phyloP scores from a whole-genome alignment of 2,329 filamentous ascomycete genomes.

The Graphilbum ipis-grandicollis region DNA sequence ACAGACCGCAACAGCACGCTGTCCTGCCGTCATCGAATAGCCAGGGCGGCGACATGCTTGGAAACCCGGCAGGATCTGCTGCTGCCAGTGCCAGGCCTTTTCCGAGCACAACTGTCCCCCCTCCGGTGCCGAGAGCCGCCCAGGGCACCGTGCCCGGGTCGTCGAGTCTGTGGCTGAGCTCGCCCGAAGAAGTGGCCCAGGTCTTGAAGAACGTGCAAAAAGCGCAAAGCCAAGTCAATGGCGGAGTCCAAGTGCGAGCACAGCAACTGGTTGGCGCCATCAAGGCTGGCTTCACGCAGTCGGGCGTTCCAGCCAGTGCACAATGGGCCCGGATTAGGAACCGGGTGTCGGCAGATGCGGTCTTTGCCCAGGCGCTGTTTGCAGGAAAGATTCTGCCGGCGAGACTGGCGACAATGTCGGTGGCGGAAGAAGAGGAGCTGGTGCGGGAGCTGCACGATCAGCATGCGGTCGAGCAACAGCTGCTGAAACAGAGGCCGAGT shows the following conservation, averaged over 20 bases:
- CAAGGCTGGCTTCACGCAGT: background rate
- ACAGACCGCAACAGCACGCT: too few species aligned
- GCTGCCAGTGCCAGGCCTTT: too few species aligned
- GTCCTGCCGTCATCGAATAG: too few species aligned
- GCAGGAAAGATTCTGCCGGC: conserved; percentile 11
- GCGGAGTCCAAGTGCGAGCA: background rate
- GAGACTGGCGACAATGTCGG: conserved; percentile 2
- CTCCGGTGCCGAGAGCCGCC: too few species aligned
- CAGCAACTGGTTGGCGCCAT: conserved; percentile 1
- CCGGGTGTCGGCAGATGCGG: conserved; percentile 1
- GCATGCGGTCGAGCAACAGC: background rate
- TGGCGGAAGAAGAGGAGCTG: background rate
- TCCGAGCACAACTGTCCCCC: too few species aligned
- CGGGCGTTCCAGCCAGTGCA: conserved; percentile 10
- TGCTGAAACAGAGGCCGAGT: background rate
- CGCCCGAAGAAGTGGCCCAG: background rate
- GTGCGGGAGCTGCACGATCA: background rate
- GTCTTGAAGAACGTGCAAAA: too few species aligned
- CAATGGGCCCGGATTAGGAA: conserved; percentile 13
- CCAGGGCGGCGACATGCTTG: too few species aligned
- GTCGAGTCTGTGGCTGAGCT: background rate
- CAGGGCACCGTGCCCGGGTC: too few species aligned
- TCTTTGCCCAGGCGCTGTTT: conserved; percentile 16
- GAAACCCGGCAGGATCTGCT: too few species aligned
- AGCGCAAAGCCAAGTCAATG: too few species aligned